A percentile compares a stretch with the other conserved stretches of the same genome.
Conservation (phyloP, 257 asterid species). For the Asclepias syriaca region DNA sequence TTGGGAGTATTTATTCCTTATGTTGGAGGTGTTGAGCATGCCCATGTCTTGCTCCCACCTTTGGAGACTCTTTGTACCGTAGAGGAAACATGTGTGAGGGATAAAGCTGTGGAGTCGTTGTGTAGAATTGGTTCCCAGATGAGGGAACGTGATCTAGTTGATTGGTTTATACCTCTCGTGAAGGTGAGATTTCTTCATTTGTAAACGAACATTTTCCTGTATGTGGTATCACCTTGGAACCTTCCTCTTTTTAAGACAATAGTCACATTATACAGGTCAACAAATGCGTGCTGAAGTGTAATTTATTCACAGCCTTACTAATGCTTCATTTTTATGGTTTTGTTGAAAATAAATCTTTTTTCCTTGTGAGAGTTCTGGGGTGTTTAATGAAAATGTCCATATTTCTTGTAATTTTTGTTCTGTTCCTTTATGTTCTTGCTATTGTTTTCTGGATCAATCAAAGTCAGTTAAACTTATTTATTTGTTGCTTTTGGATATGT, state of each 20-base stretch:
- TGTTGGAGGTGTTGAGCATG: slow-evolving; percentile 93
- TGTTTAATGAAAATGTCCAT: not conserved
- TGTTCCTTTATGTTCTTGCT: not conserved
- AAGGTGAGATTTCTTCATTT: slow-evolving; percentile 47
- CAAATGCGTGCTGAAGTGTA: not conserved
- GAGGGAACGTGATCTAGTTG: slow-evolving; percentile 86
- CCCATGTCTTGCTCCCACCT: slow-evolving; percentile 84
- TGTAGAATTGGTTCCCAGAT: slow-evolving; percentile 91
- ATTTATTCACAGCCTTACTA: not conserved
- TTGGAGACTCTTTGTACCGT: slow-evolving; percentile 84
- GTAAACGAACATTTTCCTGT: not conserved
- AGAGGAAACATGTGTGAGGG: slow-evolving; percentile 96
- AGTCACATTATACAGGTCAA: not conserved
- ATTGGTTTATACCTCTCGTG: slow-evolving; percentile 75
- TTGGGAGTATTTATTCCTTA: slow-evolving; percentile 90
- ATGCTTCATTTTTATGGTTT: not conserved
- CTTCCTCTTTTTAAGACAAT: not conserved
- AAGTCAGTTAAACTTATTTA: not conserved
- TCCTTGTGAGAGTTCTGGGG: not conserved
- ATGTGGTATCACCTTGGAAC: not conserved
- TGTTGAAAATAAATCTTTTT: not conserved
- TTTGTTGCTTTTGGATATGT: slow-evolving; percentile 5
- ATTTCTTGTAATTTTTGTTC: not conserved
- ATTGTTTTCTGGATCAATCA: not conserved
- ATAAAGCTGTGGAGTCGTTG: slow-evolving; percentile 85